Evolutionary conservation across 2,329 filamentous ascomycete species (phyloP), one percentile per base, ranked within the genome.

Genomic region (Colletotrichum paranaense): DNA sequence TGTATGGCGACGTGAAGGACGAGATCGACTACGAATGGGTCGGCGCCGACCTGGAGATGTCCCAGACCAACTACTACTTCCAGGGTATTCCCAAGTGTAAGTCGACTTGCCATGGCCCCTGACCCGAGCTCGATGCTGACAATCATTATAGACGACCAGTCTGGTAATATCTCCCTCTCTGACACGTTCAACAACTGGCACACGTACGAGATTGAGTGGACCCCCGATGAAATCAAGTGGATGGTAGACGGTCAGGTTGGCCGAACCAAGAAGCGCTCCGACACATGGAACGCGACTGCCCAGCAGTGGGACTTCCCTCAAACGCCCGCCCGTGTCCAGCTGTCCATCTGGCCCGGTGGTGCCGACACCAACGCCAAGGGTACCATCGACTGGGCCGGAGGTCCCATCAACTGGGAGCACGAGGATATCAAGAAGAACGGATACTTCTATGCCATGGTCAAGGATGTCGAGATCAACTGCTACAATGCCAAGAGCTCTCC

Each of bases 11-110:
- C 79, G 93, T 97, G 80, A 97, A 98, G 88, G 97, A 99, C 80
- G 97, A 99, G 84, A 98, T 99, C 79, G 97, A 99, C 85, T 98
- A 95, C 81, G 97, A 99, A 83, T 98, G 93, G 82, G 90, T 99
- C 67, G 97, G 97, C 76, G 89, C 89, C 57, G 94, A 98, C 79
- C 87, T 97, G 75, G 80, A 87, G 59, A 90, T 88, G 75, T 94
- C 93, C 22, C 95, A 99, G 86, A 97, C 95, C 81, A 99, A 99
- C 86, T 99, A 92, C 87, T 99, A 98, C 85, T 98, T 93, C 86
- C 95, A 98, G 85, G 97, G 97, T 80, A 92, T 98, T 75, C 92
- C 94, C 52, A 89, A 96, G 82, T 98, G 95, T 97, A 87, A 87
- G 94, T 81, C 53, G 9, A 32, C 8, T 19, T 16, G 38, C 14